These are phyloP conservation scores for Fragaria ananassa DNA, from an alignment of 306 rosid species.

Conservation along the genomic window DNA sequence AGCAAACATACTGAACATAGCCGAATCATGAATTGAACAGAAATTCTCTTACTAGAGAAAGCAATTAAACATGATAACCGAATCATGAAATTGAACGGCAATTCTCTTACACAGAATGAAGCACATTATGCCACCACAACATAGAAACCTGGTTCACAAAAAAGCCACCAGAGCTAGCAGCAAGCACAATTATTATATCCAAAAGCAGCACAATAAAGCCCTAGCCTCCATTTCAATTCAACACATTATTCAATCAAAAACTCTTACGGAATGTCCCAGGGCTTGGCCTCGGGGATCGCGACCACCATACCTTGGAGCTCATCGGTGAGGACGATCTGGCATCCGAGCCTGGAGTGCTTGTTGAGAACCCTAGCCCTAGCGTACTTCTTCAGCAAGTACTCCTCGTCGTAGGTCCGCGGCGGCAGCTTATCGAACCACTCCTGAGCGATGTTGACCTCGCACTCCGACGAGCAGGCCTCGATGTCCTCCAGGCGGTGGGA, in stretches of 20 bases:
- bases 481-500: constrained; percentile 91
- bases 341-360: constrained; percentile 80
- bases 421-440: constrained; percentile 93
- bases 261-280: constrained; percentile 80
- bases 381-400: constrained; percentile 59
- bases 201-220: not conserved
- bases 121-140: constrained; percentile 1
- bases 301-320: constrained; percentile 96
- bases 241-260: not conserved
- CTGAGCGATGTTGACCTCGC: constrained; percentile 91
- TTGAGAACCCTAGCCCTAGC: constrained; percentile 67
- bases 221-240: not conserved
- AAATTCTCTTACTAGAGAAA: not conserved
- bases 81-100: constrained; percentile 10
- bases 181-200: constrained; percentile 16
- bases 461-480: constrained; percentile 89
- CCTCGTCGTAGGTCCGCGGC: constrained; percentile 77
- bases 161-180: not conserved
- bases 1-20: not conserved
- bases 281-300: constrained; percentile 78
- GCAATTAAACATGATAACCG: not conserved
- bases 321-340: constrained; percentile 78
- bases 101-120: not conserved
- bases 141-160: constrained; percentile 5
- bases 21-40: not conserved